Evolutionary conservation across 1,139 yeast genomes (phyloP), one percentile per base, ranked within the genome.

Genomic region (Lodderomyces pseudojiufengensis): DNA sequence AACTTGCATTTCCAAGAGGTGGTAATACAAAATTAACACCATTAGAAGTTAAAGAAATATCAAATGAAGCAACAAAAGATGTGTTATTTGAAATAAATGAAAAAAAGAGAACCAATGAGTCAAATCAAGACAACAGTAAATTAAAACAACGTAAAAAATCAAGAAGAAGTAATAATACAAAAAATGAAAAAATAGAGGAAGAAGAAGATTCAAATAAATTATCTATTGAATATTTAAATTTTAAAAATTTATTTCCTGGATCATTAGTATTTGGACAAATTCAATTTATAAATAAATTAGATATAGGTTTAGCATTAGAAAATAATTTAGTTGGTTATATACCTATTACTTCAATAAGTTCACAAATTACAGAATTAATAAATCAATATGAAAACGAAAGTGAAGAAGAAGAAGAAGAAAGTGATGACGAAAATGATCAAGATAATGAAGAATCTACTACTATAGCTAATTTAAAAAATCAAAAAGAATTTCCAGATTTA

Each of bases 1-100:
- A 84, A 46, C 74, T 79, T 36, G 77, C 95, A 13, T 92, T 92
- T 55, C 98, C 98, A 34, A 82, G 99, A 77, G 98, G 98, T 50
- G 97, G 97, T 38, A 78, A 84, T 9, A 76, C 90, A 16, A 86
- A 80, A 12, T 73, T 90, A 57, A 78, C 95, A 3, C 90, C 98
- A 4, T 65, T 92, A 47, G 99, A 92, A 62, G 80, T 87, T 49
- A 88, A 88, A 57, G 95, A 88, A 55, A 94, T 90, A 37, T 81
- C 95, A 27, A 88, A 87, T 54, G 95, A 92, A 58, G 98, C 94
- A 30, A 80, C 90, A 23, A 76, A 76, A 48, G 98, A 92, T 65
- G 95, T 85, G 20, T 66, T 86, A 38, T 84, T 84, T 48, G 90
- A 78, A 49, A 61, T 67, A 32, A 59, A 55, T 12, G 36, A 61